Evolutionary conservation across 768 basidiomycete species (phyloP).

Genomic region (Megacollybia marginata): DNA sequence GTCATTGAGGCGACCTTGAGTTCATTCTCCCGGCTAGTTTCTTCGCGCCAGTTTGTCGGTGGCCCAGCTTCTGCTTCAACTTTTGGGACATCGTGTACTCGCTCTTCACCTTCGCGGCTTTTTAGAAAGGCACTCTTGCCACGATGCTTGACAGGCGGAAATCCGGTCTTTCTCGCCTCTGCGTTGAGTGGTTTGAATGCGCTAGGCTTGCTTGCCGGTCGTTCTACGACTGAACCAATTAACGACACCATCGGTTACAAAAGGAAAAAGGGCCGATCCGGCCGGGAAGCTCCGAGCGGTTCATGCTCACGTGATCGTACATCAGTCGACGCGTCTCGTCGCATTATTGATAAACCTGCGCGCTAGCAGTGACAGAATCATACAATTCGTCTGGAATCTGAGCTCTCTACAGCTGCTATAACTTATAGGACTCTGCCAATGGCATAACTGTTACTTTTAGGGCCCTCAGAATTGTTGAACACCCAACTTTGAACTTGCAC

Average conservation of each 20-base stretch:
- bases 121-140: constrained; percentile 56
- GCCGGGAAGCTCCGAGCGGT: too few species aligned
- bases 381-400: too few species aligned
- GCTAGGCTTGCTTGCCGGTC: constrained; percentile 24
- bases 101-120: constrained; percentile 27
- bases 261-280: too few species aligned
- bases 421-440: too few species aligned
- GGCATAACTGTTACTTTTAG: too few species aligned
- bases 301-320: too few species aligned
- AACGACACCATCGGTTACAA: not conserved
- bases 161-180: constrained; percentile 35
- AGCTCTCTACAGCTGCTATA: too few species aligned
- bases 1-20: constrained; percentile 59
- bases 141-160: constrained; percentile 59
- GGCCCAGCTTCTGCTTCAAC: not conserved
- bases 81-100: constrained; percentile 12
- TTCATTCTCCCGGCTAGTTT: constrained; percentile 63
- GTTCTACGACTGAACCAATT: constrained; percentile 43
- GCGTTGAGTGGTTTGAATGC: constrained; percentile 14
- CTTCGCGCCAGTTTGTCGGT: constrained; percentile 38
- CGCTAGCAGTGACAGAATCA: too few species aligned
- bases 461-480: too few species aligned
- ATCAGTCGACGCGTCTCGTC: constrained; percentile 22
- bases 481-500: too few species aligned
- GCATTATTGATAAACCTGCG: too few species aligned